These are phyloP conservation scores for Nepenthes gracilis DNA, from an alignment of 148 eudicot genomes.

Conservation along the genomic window DNA sequence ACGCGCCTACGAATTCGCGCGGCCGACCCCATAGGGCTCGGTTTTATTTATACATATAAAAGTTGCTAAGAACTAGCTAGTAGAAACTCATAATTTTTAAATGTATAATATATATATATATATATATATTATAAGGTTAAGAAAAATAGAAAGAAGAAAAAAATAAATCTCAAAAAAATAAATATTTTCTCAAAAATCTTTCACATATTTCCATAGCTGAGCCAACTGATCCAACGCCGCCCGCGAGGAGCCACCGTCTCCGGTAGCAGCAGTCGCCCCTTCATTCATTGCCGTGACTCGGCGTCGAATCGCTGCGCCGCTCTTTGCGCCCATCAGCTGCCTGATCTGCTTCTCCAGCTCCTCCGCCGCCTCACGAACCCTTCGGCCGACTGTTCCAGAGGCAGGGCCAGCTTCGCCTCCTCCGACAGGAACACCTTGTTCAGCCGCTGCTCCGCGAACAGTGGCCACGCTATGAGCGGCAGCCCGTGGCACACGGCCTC, in stretches of 20 bases:
- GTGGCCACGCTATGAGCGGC: conserved; percentile 18
- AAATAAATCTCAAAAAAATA: too few relatives aligned
- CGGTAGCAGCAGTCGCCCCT: conserved; percentile 6
- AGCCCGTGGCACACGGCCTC: conserved; percentile 17
- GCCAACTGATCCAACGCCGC: conserved; percentile 1
- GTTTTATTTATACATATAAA: too few relatives aligned
- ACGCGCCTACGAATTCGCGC: too few relatives aligned
- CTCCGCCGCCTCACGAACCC: conserved; percentile 1
- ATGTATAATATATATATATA: too few relatives aligned
- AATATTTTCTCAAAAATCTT: too few relatives aligned
- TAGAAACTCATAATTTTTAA: too few relatives aligned
- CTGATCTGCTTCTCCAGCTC: conserved; percentile 9
- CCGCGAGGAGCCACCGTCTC: conserved; percentile 5
- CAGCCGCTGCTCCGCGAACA: conserved; percentile 13
- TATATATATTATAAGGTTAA: too few relatives aligned
- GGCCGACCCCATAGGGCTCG: too few relatives aligned
- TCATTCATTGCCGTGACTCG: not conserved
- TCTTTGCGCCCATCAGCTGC: conserved; percentile 11
- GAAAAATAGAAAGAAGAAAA: too few relatives aligned
- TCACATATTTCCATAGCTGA: too few relatives aligned
- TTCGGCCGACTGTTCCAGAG: not conserved
- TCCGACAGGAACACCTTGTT: not conserved
- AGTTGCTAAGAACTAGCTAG: too few relatives aligned
- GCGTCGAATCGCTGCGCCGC: conserved; percentile 3
- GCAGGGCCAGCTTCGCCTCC: not conserved